Base-by-base conservation (phyloP, 176 grass and related monocot genomes). In the Typha latifolia region DNA sequence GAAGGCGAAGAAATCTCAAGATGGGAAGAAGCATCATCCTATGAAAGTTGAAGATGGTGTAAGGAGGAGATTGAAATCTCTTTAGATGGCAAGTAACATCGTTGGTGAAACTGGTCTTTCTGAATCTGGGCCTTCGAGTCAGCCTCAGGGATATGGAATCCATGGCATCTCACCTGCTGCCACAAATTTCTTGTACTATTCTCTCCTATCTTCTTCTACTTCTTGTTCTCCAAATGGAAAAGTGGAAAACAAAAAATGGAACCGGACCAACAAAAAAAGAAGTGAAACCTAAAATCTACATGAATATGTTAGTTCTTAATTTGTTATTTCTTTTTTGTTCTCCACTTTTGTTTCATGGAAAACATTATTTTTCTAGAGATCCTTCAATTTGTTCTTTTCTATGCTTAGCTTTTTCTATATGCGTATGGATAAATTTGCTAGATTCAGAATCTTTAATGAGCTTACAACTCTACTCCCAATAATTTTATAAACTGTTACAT, bases 101-200 rank as follows among this genome's bases (percentile, higher is more conserved):
- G 53, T 77, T 66, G 75, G 75, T 69, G 66, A 63, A 77, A 69
- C 66, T 18, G 66, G 68, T 63, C 23, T 50, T 68, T 51, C 66
- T 4, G 68, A 66, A 27, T 48, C 50, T 61, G 73, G 63, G 53
- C 74, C 80, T 72, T 82, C 80, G 52, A 48, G 61, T 61, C 80
- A 69, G 14, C 48, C 72, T 34, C 55, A 57, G 32, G 66, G 71
- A 48, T 75, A 70, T 76, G 72, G 72, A 70, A 47, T 59, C 43
- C 67, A 73, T 61, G 53, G 62, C 26, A 50, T 26, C 72, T 32
- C 48, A 55, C 68, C 77, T 76, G 47, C 80, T 47, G 53, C 52
- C 32, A 72, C 62, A 13, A 61, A 72, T 72, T 82, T 77, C 68
- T 77, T 82, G 80, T 82, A 77, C 2, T 48, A 19, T 69, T 70